Percentiles rank a stretch among this genome's conserved stretches.
Conservation (phyloP, 768 basidiomycete species). For the Butyriboletus loyo region DNA sequence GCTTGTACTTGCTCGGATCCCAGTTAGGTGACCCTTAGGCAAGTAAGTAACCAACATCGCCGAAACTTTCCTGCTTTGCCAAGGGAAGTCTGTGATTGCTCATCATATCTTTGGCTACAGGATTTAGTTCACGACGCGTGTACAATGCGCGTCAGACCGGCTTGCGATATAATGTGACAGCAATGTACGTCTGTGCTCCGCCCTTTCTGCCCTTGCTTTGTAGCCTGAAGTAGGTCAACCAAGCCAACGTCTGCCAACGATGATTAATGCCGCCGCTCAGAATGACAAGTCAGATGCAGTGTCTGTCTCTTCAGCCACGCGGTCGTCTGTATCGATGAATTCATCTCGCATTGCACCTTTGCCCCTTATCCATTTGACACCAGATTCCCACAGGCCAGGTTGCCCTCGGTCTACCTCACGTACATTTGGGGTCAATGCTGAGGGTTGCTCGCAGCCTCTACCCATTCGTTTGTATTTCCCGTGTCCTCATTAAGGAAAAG, state of each 20-base stretch:
- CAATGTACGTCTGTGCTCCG: too few species aligned
- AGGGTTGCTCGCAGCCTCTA: constrained; percentile 9
- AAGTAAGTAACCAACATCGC: too few species aligned
- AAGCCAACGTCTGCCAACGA: constrained; percentile 3
- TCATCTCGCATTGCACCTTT: not conserved
- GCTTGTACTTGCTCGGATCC: too few species aligned
- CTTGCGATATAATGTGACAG: too few species aligned
- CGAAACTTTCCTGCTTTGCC: too few species aligned
- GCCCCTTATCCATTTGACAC: not conserved
- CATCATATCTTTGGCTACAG: too few species aligned
- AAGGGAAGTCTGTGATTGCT: too few species aligned
- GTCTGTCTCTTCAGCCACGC: constrained; percentile 20
- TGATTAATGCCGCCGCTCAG: constrained; percentile 6
- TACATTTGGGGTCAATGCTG: constrained; percentile 1
- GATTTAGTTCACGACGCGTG: too few species aligned
- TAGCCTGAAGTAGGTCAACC: too few species aligned
- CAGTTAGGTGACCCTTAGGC: too few species aligned
- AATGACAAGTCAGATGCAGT: constrained; percentile 25
- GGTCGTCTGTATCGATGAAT: constrained; percentile 4
- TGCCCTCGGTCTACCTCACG: constrained; percentile 8
- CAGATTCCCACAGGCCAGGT: constrained; percentile 19
- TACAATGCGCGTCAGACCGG: too few species aligned
- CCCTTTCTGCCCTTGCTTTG: too few species aligned
- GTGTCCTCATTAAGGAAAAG: constrained; percentile 14
- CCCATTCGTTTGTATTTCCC: constrained; percentile 7